A percentile compares a stretch with the other conserved stretches of the same genome.
These are phyloP conservation scores for Trichomonas vaginalis DNA, from an alignment of 208 protist species.

Conservation along the genomic window DNA sequence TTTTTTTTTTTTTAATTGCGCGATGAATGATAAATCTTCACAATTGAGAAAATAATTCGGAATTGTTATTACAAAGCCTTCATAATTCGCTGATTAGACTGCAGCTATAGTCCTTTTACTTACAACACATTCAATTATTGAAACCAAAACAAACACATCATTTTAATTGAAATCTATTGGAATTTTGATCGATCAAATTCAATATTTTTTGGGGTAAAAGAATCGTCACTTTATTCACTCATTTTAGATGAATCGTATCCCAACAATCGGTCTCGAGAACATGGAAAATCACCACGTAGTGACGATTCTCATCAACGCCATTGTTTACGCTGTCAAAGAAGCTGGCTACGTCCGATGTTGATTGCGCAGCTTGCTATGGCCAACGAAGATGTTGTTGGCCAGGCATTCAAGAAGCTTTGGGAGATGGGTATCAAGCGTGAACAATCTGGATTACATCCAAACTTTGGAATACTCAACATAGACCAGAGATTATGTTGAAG, in stretches of 20 bases:
- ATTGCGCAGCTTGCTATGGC: neutral
- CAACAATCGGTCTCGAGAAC: slow-evolving; percentile 10
- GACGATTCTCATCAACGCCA: neutral
- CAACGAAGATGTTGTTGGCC: neutral
- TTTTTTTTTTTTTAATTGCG: too few relatives aligned
- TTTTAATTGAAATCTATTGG: too few relatives aligned
- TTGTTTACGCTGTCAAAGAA: neutral
- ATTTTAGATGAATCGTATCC: neutral
- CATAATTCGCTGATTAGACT: too few relatives aligned
- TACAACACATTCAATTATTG: too few relatives aligned
- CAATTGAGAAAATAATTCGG: too few relatives aligned
- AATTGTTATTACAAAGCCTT: too few relatives aligned
- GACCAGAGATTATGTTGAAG: neutral
- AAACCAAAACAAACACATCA: too few relatives aligned
- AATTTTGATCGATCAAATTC: too few relatives aligned
- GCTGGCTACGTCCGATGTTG: neutral
- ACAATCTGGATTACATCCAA: slow-evolving; percentile 9
- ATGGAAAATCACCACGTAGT: neutral
- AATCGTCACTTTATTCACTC: too few relatives aligned
- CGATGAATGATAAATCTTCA: too few relatives aligned
- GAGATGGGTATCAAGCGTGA: neutral
- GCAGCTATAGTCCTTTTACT: too few relatives aligned
- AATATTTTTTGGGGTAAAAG: too few relatives aligned
- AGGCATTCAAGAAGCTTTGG: neutral
- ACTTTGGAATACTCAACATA: neutral